Base-by-base conservation (phyloP, 768 basidiomycete species). In the Brasilioporus rufonigricans region DNA sequence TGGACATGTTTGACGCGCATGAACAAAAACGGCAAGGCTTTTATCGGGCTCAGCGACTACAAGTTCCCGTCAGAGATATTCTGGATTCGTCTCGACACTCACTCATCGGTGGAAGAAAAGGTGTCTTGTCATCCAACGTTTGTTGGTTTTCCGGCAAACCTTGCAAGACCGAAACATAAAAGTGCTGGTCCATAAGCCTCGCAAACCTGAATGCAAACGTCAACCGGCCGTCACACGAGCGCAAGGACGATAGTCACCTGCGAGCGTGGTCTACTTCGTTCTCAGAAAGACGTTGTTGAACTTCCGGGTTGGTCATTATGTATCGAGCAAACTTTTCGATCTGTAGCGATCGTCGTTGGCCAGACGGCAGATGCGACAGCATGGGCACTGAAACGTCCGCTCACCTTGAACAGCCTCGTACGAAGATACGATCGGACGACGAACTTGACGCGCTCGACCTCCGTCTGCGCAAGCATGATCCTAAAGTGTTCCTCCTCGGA, bases 401-500 rank as follows among this genome's bases (percentile, higher is more conserved):
- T 36, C 48, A 89, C 94, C 82, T 98, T 98, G 77, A 80, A 85
- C 48, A 96, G 70, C 55, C 94, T 78, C 27, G 89, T 91, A 23
- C 95, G 81, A 5, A 96, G 80, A 68, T 96, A 98, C 2, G 92
- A 91, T 53, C 94, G 76, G 24, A 97, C 84, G 52, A 96, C 82
- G 65, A 93, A 98, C 71, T 93, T 95, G 62, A 93, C 91, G 39
- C 95, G 84, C 67, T 98, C 94, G 61, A 96, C 83, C 71, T 98
- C 94, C 0, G 92, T 95, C 72, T 95, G 92, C 0, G 91, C 94
- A 50, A 98, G 86, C 78, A 93, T 87, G 32, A 96, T 90, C 60
- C 92, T 79, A 56, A 94, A 89, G 64, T 98, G 93, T 59, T 98
- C 94, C 57, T 96, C 93, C 64, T 96, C 93, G 1, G 88, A 91